Conservation (phyloP, 1,284 basidiomycete species). For the Phenoliferia sp. region DNA sequence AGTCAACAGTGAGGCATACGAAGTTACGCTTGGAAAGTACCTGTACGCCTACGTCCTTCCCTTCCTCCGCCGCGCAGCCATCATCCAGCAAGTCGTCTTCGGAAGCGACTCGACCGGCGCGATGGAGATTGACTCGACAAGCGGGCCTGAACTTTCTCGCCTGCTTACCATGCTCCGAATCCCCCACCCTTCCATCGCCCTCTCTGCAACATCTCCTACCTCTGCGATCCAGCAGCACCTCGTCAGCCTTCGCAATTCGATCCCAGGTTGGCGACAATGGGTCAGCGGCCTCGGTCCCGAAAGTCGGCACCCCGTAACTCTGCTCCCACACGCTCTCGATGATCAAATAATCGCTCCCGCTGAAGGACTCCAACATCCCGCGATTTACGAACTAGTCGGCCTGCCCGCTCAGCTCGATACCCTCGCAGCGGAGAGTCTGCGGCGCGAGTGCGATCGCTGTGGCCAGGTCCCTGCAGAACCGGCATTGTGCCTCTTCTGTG, state of each 20-base stretch:
- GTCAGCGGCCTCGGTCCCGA: slow-evolving; percentile 34
- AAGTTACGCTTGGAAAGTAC: slow-evolving; percentile 61
- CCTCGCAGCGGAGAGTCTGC: slow-evolving; percentile 67
- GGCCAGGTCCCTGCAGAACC: slow-evolving; percentile 74
- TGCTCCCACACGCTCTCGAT: slow-evolving; percentile 64
- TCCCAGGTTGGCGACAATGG: not conserved
- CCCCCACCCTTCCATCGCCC: slow-evolving; percentile 62
- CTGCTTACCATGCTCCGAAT: slow-evolving; percentile 71
- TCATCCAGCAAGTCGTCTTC: slow-evolving; percentile 19
- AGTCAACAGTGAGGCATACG: not conserved
- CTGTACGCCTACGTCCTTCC: slow-evolving; percentile 72
- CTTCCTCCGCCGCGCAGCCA: slow-evolving; percentile 23
- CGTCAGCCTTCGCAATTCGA: not conserved
- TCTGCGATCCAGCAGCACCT: slow-evolving; percentile 14
- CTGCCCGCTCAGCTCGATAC: slow-evolving; percentile 79
- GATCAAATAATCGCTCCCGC: slow-evolving; percentile 52
- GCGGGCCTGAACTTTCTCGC: slow-evolving; percentile 63
- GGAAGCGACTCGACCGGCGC: slow-evolving; percentile 9
- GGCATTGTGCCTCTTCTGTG: slow-evolving; percentile 89
- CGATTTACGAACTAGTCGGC: slow-evolving; percentile 74
- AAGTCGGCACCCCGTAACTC: slow-evolving; percentile 43
- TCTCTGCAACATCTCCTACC: slow-evolving; percentile 38
- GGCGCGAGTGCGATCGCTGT: slow-evolving; percentile 68
- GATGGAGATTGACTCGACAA: not conserved
- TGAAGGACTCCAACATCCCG: slow-evolving; percentile 66